These are phyloP conservation scores for Exophiala sp. DNA, from an alignment of 2,329 filamentous ascomycete genomes.

Conservation along the genomic window DNA sequence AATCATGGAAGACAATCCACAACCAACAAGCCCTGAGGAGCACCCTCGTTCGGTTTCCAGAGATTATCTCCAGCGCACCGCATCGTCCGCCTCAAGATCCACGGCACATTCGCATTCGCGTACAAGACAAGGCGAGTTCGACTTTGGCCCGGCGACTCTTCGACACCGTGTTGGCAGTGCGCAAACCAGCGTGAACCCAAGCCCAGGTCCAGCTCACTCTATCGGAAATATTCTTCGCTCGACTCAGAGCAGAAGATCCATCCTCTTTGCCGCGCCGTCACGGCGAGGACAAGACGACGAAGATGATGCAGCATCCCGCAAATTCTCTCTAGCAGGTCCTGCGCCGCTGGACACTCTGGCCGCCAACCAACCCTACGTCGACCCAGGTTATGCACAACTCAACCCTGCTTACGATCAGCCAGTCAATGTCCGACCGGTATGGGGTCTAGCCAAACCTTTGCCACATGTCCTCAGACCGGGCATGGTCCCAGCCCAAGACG, in stretches of 20 bases:
- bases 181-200: conserved; percentile 3
- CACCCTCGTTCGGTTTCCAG: conserved; percentile 3
- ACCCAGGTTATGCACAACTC: conserved; percentile 52
- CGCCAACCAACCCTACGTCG: conserved; percentile 47
- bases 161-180: conserved; percentile 10
- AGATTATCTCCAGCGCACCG: conserved; percentile 6
- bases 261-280: conserved; percentile 9
- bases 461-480: conserved; percentile 53
- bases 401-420: conserved; percentile 56
- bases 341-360: conserved; percentile 22
- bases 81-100: not conserved
- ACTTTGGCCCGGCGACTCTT: conserved; percentile 6
- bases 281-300: not conserved
- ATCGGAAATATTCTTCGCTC: not conserved
- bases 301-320: conserved; percentile 13
- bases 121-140: conserved; percentile 6
- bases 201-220: conserved; percentile 9
- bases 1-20: conserved; percentile 8
- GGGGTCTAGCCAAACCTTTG: conserved; percentile 53
- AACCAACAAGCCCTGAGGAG: conserved; percentile 6
- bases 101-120: conserved; percentile 3
- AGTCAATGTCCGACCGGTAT: conserved; percentile 49
- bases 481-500: conserved; percentile 48
- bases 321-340: conserved; percentile 32
- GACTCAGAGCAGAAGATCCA: conserved; percentile 7